Evolutionary conservation across 495 filamentous ascomycete species (phyloP), one percentile per base, ranked within the genome.

Genomic region (Neurospora hispaniola): DNA sequence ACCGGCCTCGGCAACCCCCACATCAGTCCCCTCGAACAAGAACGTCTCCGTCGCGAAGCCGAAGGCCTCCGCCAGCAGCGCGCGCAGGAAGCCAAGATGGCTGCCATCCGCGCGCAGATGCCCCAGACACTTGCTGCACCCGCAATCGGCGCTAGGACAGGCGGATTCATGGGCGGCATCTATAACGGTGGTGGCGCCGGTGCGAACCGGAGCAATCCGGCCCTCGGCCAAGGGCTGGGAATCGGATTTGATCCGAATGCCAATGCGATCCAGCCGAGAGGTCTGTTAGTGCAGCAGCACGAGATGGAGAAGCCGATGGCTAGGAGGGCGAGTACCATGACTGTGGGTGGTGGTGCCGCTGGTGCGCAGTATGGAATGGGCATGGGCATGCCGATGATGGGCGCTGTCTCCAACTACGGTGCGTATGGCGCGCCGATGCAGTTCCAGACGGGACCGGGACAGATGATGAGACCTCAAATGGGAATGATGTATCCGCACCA

Each of bases 101-200:
- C 81, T 1, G 79, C 77, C 2, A 62, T 85, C 18, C 73, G 84
- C 41, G 76, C 79, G 38, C 82, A 84, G 75, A 83, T 86, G 79
- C 83, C 84, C 27, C 75, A 75, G 8, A 76, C 75, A 43, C 42
- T 84, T 42, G 73, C 75, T 71, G 74, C 76, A 59, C 74, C 79
- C 9, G 31, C 38, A 1, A 8, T 70, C 14, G 83, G 81, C 20
- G 78, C 69, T 35, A 73, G 73, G 44, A 76, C 76, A 0, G 84
- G 85, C 11, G 87, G 86, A 0, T 90, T 84, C 73, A 85, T 85
- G 79, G 78, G 80, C 23, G 86, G 86, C 5, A 71, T 43, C 5
- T 70, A 46, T 40, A 73, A 73, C 42, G 70, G 31, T 18, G 42
- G 40, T 41, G 73, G 72, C 23, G n/a, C n/a, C 1, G 44, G 20